Base-by-base conservation (phyloP, 176 grass and related monocot genomes). In the Melocanna baccifera region DNA sequence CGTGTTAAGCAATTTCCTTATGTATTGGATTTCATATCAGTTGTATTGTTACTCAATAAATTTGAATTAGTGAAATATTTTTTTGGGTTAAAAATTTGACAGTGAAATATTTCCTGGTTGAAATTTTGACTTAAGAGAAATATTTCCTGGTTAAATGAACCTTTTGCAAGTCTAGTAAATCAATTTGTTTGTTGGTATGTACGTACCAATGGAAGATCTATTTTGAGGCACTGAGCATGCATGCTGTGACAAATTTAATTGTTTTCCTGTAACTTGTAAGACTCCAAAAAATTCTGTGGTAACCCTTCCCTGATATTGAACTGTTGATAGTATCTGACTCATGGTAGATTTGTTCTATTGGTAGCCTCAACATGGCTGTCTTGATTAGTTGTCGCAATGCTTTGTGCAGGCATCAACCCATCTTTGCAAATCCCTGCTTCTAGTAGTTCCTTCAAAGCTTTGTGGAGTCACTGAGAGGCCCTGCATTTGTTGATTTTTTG, bases 401-500 rank as follows among this genome's bases (percentile, higher is more conserved):
- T 70, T 74, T 94, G 62, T 86, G 86, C 87, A 98, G 89, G 83
- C 83, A 93, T 61, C 66, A 32, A 72, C 55, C 80, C 77, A 65
- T 84, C 65, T 98, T 51, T 86, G 81, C 69, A 83, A 89, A 66
- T 42, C 86, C 30, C 48, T 98, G 59, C 87, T 85, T 85, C 81
- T 80, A 22, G 37, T 90, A 71, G 81, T 92, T 73, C 93, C 96
- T 83, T 47, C 87, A 58, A 98, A 92, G 80, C 59, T 98, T 45
- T 89, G 75, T 48, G 85, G 85, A 89, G 79, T 89, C 91, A 47
- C 40, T 98, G 68, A 90, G 82, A 75, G 91, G 96, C 37, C 78
- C 89, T 88, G 86, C 87, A 64, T 98, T 95, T 87, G 80, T 90
- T 29, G 96, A 98, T 72, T 98, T 94, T 56, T 87, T 98, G 55